These are phyloP conservation scores for Nakaseomyces uthaithaninus DNA, from an alignment of 1,139 yeast species.

Conservation along the genomic window DNA sequence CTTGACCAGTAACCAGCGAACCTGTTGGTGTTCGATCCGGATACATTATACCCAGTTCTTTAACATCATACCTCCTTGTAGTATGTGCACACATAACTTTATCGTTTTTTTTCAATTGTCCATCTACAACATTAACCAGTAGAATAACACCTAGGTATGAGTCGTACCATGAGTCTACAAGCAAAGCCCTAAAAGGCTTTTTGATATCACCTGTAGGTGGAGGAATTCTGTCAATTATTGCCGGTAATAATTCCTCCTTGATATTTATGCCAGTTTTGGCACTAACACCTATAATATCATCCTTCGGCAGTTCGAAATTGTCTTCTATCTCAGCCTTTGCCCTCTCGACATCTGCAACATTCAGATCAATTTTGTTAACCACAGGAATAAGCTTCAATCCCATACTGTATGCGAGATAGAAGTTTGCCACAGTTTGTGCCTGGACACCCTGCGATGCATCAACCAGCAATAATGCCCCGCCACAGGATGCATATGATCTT, in stretches of 20 bases:
- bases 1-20: constrained; percentile 75
- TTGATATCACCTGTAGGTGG: constrained; percentile 50
- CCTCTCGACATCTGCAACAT: constrained; percentile 66
- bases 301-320: constrained; percentile 69
- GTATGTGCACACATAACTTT: constrained; percentile 74
- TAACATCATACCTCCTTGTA: constrained; percentile 66
- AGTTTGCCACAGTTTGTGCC: constrained; percentile 96
- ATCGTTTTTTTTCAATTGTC: constrained; percentile 63
- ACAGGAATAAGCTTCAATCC: constrained; percentile 78
- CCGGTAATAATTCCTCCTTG: constrained; percentile 57
- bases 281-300: constrained; percentile 77
- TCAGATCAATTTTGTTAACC: constrained; percentile 85
- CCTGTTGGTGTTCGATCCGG: constrained; percentile 71
- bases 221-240: constrained; percentile 70
- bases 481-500: constrained; percentile 90
- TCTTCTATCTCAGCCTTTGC: constrained; percentile 77
- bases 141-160: constrained; percentile 88
- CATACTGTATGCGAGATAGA: constrained; percentile 80
- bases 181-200: constrained; percentile 62
- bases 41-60: constrained; percentile 92
- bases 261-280: constrained; percentile 88
- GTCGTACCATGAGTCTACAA: constrained; percentile 97
- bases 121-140: constrained; percentile 79
- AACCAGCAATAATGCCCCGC: constrained; percentile 82
- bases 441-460: constrained; percentile 97